Evolutionary conservation across 805 yeast species (phyloP), one percentile per base, ranked within the genome.

Genomic region (Monosporozyma yasuniensis): DNA sequence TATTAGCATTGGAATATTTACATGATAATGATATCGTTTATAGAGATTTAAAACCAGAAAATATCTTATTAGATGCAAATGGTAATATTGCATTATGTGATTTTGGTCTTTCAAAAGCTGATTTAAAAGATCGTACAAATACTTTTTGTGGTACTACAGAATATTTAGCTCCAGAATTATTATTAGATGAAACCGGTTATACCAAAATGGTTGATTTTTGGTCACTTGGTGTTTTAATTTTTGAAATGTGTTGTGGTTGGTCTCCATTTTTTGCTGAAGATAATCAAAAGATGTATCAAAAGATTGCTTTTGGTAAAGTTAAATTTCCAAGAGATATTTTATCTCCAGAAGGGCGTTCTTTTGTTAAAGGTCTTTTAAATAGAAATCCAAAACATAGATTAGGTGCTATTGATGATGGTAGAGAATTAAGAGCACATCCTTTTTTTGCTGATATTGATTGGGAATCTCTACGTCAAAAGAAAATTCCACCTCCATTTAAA

Each of bases 181-280:
- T 93, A 57, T 75, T 93, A 48, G 98, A 93, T 70, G 99, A 93
- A 68, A 79, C 87, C 49, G 99, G 99, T 16, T 93, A 93, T 71
- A 93, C 98, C 37, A 89, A 90, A 69, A 91, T 93, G 98, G 99
- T 93, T 53, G 99, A 93, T 68, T 93, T 93, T 61, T 93, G 99
- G 99, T 90, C 98, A 2, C 72, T 93, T 51, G 99, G 99, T 52
- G 99, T 93, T 23, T 73, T 93, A 51, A 89, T 93, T 44, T 93
- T 93, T 69, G 99, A 93, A 72, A 93, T 93, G 99, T 90, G 98
- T 69, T 93, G 98, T 72, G 99, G 99, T 47, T 93, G 98, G 99
- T 86, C 96, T 4, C 99, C 99, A 49, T 93, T 93, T 68, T 93
- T 88, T 63, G 99, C 98, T 25, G 97, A 91, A 55, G 91, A 88